These are phyloP conservation scores for Quercus bicolor DNA, from an alignment of 306 rosid genomes.

Conservation along the genomic window DNA sequence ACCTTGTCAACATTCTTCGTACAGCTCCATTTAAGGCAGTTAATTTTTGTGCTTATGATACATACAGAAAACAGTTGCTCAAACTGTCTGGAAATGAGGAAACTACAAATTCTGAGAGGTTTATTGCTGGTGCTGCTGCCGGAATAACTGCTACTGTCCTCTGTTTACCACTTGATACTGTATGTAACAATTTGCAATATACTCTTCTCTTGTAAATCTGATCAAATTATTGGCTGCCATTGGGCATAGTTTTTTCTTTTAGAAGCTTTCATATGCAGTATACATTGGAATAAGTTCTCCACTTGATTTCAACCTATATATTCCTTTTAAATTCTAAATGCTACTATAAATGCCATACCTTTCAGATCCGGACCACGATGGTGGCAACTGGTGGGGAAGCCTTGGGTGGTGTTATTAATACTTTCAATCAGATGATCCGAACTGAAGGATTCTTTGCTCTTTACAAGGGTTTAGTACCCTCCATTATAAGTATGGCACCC, in stretches of 20 bases:
- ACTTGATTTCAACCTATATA: conserved; percentile 1
- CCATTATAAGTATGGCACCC: conserved; percentile 94
- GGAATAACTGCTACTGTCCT: conserved; percentile 78
- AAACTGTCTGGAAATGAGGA: conserved; percentile 63
- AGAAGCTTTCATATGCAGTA: neutral
- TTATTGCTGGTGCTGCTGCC: conserved; percentile 94
- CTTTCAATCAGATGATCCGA: conserved; percentile 76
- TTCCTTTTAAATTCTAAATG: conserved; percentile 17
- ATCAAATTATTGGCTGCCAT: neutral
- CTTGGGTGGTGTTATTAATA: conserved; percentile 87
- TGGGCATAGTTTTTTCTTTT: neutral
- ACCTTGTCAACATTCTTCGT: conserved; percentile 82
- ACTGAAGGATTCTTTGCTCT: conserved; percentile 92
- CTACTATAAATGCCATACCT: neutral
- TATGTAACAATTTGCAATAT: conserved; percentile 37
- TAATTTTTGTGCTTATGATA: conserved; percentile 85
- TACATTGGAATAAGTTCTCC: neutral
- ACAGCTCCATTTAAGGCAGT: conserved; percentile 96
- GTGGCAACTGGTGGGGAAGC: conserved; percentile 99
- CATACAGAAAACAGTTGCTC: conserved; percentile 82
- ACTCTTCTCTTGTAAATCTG: neutral
- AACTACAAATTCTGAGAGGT: conserved; percentile 86
- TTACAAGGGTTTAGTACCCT: conserved; percentile 92
- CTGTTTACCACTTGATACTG: conserved; percentile 95
- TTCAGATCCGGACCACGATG: conserved; percentile 85